Conservation (phyloP, 148 eudicot genomes). For the Rhododendron mucronatum region DNA sequence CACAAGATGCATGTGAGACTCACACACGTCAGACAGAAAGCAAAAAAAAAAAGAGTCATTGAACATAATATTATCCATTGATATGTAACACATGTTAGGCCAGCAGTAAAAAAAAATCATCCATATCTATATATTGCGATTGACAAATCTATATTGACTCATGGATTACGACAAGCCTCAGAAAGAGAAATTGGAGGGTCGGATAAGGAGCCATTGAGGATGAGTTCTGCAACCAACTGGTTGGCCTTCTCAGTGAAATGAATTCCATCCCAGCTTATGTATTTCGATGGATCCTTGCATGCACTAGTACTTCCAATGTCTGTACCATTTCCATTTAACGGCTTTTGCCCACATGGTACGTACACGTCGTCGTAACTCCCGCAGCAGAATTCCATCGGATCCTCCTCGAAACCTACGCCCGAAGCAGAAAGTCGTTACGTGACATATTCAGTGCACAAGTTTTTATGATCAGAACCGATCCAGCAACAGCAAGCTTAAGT, state of each 20-base stretch:
- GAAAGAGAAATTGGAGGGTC: slow-evolving; percentile 28
- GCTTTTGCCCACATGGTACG: not conserved
- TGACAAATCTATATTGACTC: not conserved
- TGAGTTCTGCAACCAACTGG: slow-evolving; percentile 16
- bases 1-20: not conserved
- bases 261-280: slow-evolving; percentile 38
- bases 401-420: slow-evolving; percentile 24
- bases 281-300: slow-evolving; percentile 25
- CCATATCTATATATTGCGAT: too few species aligned
- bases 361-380: slow-evolving; percentile 9
- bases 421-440: not conserved
- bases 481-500: too few species aligned
- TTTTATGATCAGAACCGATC: too few species aligned
- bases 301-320: slow-evolving; percentile 4
- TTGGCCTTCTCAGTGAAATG: slow-evolving; percentile 42
- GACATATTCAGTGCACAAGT: not conserved
- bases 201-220: slow-evolving; percentile 26
- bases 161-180: slow-evolving; percentile 20
- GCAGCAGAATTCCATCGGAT: slow-evolving; percentile 26
- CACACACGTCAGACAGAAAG: not conserved
- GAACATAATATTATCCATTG: too few species aligned
- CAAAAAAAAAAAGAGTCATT: too few species aligned
- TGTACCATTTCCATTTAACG: not conserved
- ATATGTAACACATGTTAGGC: too few species aligned
- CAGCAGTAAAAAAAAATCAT: too few species aligned